Evolutionary conservation across 192 early-diverging fungal species (phyloP).

Genomic region (Coemansia sp.): DNA sequence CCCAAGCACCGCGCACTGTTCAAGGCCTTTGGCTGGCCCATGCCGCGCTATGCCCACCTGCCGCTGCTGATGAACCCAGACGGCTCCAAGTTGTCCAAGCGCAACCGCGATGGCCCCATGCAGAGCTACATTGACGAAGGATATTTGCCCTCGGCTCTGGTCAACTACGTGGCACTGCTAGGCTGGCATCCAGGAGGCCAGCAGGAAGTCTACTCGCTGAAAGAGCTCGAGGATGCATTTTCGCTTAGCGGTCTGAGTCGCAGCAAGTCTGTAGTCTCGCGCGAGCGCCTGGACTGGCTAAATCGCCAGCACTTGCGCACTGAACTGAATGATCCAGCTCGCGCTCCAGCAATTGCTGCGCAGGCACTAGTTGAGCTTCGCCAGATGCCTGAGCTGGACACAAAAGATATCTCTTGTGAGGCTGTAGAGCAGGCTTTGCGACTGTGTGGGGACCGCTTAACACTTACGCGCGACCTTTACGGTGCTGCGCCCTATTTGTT

Average conservation of each 20-base stretch:
- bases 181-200: conserved; percentile 72
- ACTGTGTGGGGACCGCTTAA: conserved; percentile 36
- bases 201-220: conserved; percentile 68
- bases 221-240: conserved; percentile 32
- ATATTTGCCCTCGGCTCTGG: conserved; percentile 80
- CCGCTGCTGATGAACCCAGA: conserved; percentile 85
- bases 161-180: conserved; percentile 86
- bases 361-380: conserved; percentile 22
- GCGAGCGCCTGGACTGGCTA: conserved; percentile 51
- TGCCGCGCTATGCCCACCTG: conserved; percentile 83
- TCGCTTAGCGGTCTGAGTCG: conserved; percentile 43
- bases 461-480: conserved; percentile 33
- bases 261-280: conserved; percentile 49
- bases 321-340: conserved; percentile 21
- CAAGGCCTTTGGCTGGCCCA: conserved; percentile 75
- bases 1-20: conserved; percentile 91
- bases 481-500: conserved; percentile 38
- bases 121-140: conserved; percentile 77
- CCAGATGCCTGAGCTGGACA: background rate
- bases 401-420: background rate
- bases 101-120: conserved; percentile 72
- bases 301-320: conserved; percentile 47
- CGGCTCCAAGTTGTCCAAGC: conserved; percentile 88
- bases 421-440: conserved; percentile 25
- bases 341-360: background rate